These are phyloP conservation scores for Nephromyces sp. DNA, from an alignment of 169 alveolate genomes.

Conservation along the genomic window DNA sequence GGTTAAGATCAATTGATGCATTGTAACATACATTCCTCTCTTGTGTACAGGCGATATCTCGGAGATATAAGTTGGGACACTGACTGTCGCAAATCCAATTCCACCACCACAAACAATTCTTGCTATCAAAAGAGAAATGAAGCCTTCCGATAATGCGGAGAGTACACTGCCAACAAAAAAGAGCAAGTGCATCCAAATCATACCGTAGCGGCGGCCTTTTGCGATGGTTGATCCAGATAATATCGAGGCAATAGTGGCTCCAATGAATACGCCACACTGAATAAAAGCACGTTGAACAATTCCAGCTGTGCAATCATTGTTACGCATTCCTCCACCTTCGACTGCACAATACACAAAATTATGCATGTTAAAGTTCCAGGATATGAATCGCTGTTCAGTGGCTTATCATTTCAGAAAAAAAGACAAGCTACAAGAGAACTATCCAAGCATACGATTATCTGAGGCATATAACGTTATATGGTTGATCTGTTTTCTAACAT, in stretches of 20 bases:
- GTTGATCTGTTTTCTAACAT: too few relatives aligned
- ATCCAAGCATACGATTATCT: too few relatives aligned
- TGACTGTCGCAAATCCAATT: conserved; percentile 60
- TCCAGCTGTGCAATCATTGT: not conserved
- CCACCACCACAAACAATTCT: conserved; percentile 61
- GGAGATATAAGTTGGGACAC: conserved; percentile 62
- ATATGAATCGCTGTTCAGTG: too few relatives aligned
- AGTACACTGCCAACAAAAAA: conserved; percentile 19
- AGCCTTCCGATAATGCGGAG: conserved; percentile 27
- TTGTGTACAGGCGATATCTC: conserved; percentile 58
- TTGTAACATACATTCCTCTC: conserved; percentile 58
- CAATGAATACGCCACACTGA: conserved; percentile 18
- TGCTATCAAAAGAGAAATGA: conserved; percentile 49
- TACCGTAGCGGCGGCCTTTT: conserved; percentile 26
- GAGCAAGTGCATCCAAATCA: conserved; percentile 12
- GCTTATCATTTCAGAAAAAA: too few relatives aligned
- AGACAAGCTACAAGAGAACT: too few relatives aligned
- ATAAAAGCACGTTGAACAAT: conserved; percentile 26
- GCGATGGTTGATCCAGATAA: conserved; percentile 16
- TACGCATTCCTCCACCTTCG: too few relatives aligned
- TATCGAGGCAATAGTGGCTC: conserved; percentile 23
- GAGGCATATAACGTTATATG: too few relatives aligned
- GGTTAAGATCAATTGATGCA: conserved; percentile 59
- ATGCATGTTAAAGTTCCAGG: too few relatives aligned
- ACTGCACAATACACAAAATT: too few relatives aligned